phyloP scores from a whole-genome alignment of 441 rosid species.

The Croton setiger region DNA sequence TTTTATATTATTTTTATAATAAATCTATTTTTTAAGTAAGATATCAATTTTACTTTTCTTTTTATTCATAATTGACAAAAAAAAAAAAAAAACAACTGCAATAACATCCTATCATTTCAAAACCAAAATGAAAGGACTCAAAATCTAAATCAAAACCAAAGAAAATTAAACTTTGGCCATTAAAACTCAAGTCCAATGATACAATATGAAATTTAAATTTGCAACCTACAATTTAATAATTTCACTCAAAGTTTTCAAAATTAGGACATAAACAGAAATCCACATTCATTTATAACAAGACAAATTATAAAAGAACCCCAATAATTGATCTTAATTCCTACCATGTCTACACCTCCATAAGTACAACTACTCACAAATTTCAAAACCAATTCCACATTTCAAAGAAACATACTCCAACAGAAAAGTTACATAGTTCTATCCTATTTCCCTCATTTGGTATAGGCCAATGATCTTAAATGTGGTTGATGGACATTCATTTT shows the following conservation, averaged over 20 bases:
- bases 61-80: too few relatives aligned
- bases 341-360: slow-evolving; percentile 11
- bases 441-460: too few relatives aligned
- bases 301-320: slow-evolving; percentile 8
- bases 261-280: slow-evolving; percentile 17
- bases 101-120: neutral
- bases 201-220: slow-evolving; percentile 1
- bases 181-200: slow-evolving; percentile 12
- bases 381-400: slow-evolving; percentile 23
- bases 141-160: slow-evolving; percentile 4
- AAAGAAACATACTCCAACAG: slow-evolving; percentile 14
- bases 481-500: too few relatives aligned
- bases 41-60: too few relatives aligned
- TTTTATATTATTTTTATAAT: too few relatives aligned
- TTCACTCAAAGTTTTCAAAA: slow-evolving; percentile 10
- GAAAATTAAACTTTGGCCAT: neutral
- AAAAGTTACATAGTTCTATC: too few relatives aligned
- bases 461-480: too few relatives aligned
- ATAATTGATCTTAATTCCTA: neutral
- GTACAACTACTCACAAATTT: slow-evolving; percentile 19
- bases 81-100: slow-evolving; percentile 14
- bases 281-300: slow-evolving; percentile 11
- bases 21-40: too few relatives aligned
- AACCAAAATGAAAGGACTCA: neutral
- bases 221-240: neutral